Evolutionary conservation across 2,329 filamentous ascomycete genomes (phyloP).

Genomic region (Teratosphaeriaceae sp.): DNA sequence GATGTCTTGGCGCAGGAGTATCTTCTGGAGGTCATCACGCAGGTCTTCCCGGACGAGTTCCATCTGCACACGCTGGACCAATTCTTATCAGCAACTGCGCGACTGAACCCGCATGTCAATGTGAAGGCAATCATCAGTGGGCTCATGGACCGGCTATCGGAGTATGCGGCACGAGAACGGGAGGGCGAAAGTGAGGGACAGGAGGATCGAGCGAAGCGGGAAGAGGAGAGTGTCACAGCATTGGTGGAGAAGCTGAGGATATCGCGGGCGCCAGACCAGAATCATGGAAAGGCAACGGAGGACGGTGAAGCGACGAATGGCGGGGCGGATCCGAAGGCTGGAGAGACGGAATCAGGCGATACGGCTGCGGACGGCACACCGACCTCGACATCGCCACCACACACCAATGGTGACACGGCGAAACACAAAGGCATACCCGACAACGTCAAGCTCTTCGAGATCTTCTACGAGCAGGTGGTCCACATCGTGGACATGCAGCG

Average conservation of each 20-base stretch:
- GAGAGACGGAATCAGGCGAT: conserved; percentile 10
- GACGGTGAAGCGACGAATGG: conserved; percentile 23
- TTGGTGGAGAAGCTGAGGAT: conserved; percentile 74
- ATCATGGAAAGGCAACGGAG: conserved; percentile 18
- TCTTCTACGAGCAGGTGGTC: conserved; percentile 94
- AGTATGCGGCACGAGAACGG: conserved; percentile 87
- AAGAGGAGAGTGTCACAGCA: conserved; percentile 74
- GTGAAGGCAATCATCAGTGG: conserved; percentile 98
- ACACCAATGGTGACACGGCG: conserved; percentile 37
- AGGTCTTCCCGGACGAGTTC: conserved; percentile 98
- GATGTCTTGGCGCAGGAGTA: conserved; percentile 98
- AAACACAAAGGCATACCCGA: conserved; percentile 57
- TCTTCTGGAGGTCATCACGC: conserved; percentile 93
- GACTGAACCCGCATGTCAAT: conserved; percentile 93
- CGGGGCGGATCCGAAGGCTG: conserved; percentile 28
- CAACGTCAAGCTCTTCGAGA: conserved; percentile 86
- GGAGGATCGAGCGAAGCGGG: conserved; percentile 67
- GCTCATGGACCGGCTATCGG: conserved; percentile 90
- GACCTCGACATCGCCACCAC: conserved; percentile 27
- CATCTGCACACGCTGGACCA: conserved; percentile 95
- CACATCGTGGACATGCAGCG: conserved; percentile 87
- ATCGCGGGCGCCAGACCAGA: conserved; percentile 44
- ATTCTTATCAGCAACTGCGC: conserved; percentile 84
- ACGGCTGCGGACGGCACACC: conserved; percentile 12
- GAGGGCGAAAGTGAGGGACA: conserved; percentile 67